phyloP scores from a whole-genome alignment of 306 rosid species.

The Pterocarpus santalinus region DNA sequence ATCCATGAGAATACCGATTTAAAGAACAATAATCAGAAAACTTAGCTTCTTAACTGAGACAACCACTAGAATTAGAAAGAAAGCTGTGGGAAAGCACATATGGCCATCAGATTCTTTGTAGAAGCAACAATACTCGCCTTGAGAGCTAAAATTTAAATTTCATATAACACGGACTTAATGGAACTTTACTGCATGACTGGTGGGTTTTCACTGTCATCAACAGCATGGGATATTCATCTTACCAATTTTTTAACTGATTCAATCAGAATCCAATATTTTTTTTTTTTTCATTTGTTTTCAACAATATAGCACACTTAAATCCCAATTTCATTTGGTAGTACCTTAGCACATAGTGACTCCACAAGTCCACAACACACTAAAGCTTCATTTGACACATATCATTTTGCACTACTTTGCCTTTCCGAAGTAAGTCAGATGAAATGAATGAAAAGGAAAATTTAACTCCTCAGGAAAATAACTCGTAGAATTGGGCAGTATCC shows the following conservation, averaged over 20 bases:
- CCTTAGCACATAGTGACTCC: constrained; percentile 11
- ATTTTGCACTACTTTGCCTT: constrained; percentile 26
- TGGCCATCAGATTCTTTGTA: constrained; percentile 14
- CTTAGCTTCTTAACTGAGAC: background rate
- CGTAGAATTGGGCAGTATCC: background rate
- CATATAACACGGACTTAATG: background rate
- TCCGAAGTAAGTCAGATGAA: background rate
- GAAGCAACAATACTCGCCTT: constrained; percentile 19
- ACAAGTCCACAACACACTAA: background rate
- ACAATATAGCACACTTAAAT: constrained; percentile 25
- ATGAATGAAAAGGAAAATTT: constrained; percentile 22
- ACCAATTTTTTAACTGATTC: constrained; percentile 2
- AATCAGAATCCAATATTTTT: constrained; percentile 1
- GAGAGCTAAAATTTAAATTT: constrained; percentile 1
- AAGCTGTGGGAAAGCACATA: background rate
- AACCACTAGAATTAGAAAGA: constrained; percentile 17
- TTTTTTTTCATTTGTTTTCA: constrained; percentile 12
- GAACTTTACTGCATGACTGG: constrained; percentile 5
- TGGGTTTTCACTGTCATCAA: constrained; percentile 30
- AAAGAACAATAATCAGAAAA: background rate
- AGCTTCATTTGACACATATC: constrained; percentile 36
- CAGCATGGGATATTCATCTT: constrained; percentile 19
- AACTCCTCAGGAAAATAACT: constrained; percentile 10
- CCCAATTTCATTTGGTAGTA: constrained; percentile 20
- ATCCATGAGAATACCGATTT: constrained; percentile 6